Base-by-base conservation (phyloP, 768 basidiomycete genomes). In the Mycena indigotica region DNA sequence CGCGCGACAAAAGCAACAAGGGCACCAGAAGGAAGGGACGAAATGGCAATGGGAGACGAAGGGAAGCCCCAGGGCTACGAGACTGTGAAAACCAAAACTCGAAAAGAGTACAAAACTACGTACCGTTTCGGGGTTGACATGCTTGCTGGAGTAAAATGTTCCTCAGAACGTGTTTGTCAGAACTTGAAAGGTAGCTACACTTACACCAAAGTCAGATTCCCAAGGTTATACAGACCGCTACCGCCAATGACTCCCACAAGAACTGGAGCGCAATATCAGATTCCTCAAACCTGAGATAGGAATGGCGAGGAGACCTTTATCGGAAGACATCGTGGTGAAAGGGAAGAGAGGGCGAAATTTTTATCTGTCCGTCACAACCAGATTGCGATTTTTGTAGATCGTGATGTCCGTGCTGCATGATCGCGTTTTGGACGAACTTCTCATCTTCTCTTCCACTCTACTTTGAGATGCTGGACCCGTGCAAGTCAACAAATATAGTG, bases 241-340 rank as follows among this genome's bases (percentile, higher is more conserved):
- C 94, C 94, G 19, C 94, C 94, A 57, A 96, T 95, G 50, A 95
- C 88, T 32, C 93, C 94, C 48, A 95, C 82, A 45, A 93, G 77
- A 17, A 92, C 90, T 92, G 62, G 24, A 19, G 10, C 17, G 32
- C 32, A n/a, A n/a, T n/a, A n/a, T n/a, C n/a, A n/a, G n/a, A n/a
- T n/a, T n/a, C n/a, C n/a, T n/a, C n/a, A n/a, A n/a, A n/a, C n/a
- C n/a, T n/a, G n/a, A n/a, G n/a, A n/a, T n/a, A n/a, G n/a, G n/a
- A n/a, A n/a, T n/a, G n/a, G n/a, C n/a, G n/a, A n/a, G n/a, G n/a
- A n/a, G 10, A 35, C 32, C 32, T 35, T 35, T 35, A 35, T 35
- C 32, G 32, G 32, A 35, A 17, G 10, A 8, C 32, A 35, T 35
- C 32, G 32, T 35, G 10, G 32, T 35, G 32, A 35, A 35, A 35